Percentiles rank a stretch among this genome's conserved stretches.
Evolutionary conservation across 495 filamentous ascomycete species (phyloP).

Genomic region (Penicillium odoratum): DNA sequence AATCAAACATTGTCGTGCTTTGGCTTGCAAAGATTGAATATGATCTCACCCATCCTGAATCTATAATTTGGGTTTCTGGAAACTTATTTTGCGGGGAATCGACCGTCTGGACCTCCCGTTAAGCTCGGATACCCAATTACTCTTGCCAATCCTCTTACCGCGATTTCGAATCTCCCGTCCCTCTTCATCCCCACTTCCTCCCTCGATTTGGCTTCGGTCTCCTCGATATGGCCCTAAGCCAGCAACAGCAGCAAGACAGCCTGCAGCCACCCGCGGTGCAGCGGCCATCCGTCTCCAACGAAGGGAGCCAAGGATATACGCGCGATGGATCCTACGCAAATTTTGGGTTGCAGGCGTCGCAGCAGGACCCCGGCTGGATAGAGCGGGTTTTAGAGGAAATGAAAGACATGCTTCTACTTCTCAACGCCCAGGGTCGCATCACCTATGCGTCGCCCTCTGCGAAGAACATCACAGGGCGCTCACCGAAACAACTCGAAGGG

Average conservation of each 20-base stretch:
- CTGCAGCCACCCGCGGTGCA: constrained; percentile 13
- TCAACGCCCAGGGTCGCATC: constrained; percentile 80
- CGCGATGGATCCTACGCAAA: constrained; percentile 32
- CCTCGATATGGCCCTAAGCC: constrained; percentile 20
- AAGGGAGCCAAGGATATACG: constrained; percentile 14
- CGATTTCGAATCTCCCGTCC: neutral
- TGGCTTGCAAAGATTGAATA: neutral
- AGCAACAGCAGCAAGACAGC: constrained; percentile 15
- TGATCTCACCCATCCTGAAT: constrained; percentile 1
- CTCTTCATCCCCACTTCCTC: neutral
- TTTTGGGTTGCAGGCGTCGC: constrained; percentile 49
- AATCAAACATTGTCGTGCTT: neutral
- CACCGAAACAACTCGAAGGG: constrained; percentile 66
- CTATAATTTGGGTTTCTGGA: constrained; percentile 11
- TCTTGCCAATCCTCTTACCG: neutral
- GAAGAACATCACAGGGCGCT: constrained; percentile 75
- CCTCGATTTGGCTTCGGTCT: neutral
- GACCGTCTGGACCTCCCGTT: constrained; percentile 3
- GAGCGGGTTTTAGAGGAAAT: constrained; percentile 87
- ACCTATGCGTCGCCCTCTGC: constrained; percentile 81
- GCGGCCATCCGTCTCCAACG: constrained; percentile 13
- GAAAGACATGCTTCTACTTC: constrained; percentile 83
- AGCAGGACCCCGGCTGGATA: constrained; percentile 76
- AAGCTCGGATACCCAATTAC: constrained; percentile 4
- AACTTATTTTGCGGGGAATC: constrained; percentile 9